Evolutionary conservation across 345 rosid species (phyloP).

Genomic region (Streptanthus diversifolius): DNA sequence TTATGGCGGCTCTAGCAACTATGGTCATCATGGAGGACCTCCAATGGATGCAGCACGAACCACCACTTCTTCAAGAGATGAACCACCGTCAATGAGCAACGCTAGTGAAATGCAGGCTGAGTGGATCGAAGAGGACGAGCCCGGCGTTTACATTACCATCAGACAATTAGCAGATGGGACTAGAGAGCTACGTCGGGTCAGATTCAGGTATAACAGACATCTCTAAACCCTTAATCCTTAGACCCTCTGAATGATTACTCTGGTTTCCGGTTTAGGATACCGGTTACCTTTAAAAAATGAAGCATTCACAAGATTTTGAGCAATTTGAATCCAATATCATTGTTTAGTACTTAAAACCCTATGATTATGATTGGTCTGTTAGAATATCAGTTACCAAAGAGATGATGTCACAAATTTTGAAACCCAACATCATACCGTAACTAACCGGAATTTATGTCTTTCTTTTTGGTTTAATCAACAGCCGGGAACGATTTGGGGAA

Average conservation of each 20-base stretch:
- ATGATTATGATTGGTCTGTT: not conserved
- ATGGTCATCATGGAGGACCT: slow-evolving; percentile 48
- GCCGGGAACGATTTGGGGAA: slow-evolving; percentile 92
- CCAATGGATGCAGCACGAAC: slow-evolving; percentile 65
- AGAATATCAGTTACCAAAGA: not conserved
- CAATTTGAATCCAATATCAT: not conserved
- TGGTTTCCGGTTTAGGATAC: not conserved
- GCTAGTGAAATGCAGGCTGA: slow-evolving; percentile 90
- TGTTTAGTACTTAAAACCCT: not conserved
- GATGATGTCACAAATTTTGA: not conserved
- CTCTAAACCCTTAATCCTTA: not conserved
- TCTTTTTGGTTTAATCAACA: slow-evolving; percentile 28
- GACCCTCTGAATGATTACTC: not conserved
- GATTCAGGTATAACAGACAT: slow-evolving; percentile 70
- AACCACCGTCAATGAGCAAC: slow-evolving; percentile 83
- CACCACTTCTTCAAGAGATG: slow-evolving; percentile 89
- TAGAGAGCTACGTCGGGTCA: slow-evolving; percentile 93
- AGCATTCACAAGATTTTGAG: not conserved
- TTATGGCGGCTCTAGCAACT: slow-evolving; percentile 51
- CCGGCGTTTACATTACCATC: slow-evolving; percentile 90
- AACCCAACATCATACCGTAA: not conserved
- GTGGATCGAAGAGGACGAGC: slow-evolving; percentile 92
- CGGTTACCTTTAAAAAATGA: not conserved
- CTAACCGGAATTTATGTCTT: not conserved
- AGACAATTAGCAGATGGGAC: slow-evolving; percentile 85